phyloP scores from a whole-genome alignment of 2,329 filamentous ascomycete species.

The Zasmidium angulare region DNA sequence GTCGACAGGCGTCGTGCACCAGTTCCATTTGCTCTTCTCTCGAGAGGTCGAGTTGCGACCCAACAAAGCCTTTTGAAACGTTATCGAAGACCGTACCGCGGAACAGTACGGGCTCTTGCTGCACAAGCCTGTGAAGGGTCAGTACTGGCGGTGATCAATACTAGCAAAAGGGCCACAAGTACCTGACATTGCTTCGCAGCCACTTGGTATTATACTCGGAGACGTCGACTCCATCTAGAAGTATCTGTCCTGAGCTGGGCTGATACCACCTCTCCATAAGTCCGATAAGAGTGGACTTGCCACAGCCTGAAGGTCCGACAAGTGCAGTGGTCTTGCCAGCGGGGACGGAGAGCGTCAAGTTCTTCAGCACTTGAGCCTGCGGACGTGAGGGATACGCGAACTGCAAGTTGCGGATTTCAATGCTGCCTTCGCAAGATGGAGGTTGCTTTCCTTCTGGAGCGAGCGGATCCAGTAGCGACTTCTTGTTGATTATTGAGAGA shows the following conservation, averaged over 20 bases:
- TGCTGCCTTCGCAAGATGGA: constrained; percentile 43
- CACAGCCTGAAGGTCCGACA: constrained; percentile 40
- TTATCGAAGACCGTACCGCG: constrained; percentile 38
- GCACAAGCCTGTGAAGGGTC: constrained; percentile 29
- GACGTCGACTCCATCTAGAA: constrained; percentile 35
- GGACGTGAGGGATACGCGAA: constrained; percentile 66
- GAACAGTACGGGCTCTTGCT: constrained; percentile 40
- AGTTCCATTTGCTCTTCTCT: constrained; percentile 32
- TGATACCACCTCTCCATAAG: constrained; percentile 38
- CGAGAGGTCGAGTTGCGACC: constrained; percentile 38
- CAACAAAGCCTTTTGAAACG: constrained; percentile 37
- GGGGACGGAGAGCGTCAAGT: constrained; percentile 37
- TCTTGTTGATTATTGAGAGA: constrained; percentile 43
- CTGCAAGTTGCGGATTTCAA: constrained; percentile 63
- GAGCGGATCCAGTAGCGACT: constrained; percentile 42
- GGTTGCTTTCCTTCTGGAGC: constrained; percentile 25
- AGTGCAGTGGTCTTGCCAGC: constrained; percentile 48
- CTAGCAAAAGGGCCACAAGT: neutral
- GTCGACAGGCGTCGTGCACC: constrained; percentile 36
- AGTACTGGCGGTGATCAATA: neutral
- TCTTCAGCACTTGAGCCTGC: constrained; percentile 37
- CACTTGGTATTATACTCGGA: constrained; percentile 33
- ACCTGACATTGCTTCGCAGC: constrained; percentile 29
- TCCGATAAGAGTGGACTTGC: constrained; percentile 40
- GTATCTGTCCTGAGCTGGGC: constrained; percentile 29